Evolutionary conservation across 2,329 filamentous ascomycete species (phyloP).

Genomic region (Diaporthe capsici): DNA sequence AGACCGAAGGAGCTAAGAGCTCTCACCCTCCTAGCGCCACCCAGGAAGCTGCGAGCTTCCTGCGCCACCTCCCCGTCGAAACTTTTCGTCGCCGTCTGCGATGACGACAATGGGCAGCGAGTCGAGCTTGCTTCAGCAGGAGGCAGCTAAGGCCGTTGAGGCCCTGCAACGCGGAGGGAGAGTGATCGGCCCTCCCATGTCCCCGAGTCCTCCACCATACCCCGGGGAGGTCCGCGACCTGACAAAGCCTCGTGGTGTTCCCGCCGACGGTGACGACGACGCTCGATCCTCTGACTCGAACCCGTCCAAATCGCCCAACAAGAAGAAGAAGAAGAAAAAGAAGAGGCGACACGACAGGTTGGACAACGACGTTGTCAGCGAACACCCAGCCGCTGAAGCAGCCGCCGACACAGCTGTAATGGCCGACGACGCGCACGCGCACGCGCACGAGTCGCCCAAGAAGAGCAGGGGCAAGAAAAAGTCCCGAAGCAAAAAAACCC

Average conservation of each 20-base stretch:
- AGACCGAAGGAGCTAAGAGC: background rate
- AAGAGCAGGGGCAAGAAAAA: constrained; percentile 23
- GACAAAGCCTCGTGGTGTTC: background rate
- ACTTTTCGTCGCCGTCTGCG: background rate
- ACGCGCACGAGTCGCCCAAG: background rate
- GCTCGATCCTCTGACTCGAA: background rate
- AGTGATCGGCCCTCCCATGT: constrained; percentile 36
- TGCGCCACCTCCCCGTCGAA: background rate
- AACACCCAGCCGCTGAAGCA: background rate
- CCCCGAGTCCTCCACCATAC: constrained; percentile 17
- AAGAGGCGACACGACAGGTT: constrained; percentile 20
- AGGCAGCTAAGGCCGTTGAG: background rate
- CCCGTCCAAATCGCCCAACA: background rate
- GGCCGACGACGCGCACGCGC: background rate
- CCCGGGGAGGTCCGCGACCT: background rate
- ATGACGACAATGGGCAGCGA: constrained; percentile 12
- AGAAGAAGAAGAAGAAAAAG: constrained; percentile 31
- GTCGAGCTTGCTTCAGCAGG: constrained; percentile 14
- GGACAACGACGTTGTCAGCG: background rate
- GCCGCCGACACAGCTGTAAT: background rate
- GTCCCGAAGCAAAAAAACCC: background rate
- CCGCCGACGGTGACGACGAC: too few species aligned
- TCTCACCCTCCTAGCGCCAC: background rate
- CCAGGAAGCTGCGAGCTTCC: background rate
- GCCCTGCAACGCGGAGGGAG: background rate